Conservation (phyloP, 768 basidiomycete genomes). For the Panus rudis region DNA sequence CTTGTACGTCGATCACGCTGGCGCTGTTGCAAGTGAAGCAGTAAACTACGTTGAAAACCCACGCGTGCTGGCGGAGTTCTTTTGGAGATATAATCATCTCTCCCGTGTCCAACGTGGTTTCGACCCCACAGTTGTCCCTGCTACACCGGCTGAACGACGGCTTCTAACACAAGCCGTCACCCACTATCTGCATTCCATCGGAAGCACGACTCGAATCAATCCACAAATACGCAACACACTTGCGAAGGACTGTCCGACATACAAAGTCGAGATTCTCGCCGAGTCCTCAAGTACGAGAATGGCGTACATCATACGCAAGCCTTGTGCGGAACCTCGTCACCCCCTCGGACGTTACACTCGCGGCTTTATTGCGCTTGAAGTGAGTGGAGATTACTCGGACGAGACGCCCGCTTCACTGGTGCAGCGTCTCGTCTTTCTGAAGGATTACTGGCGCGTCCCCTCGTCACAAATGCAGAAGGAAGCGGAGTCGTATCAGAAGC, state of each 20-base stretch:
- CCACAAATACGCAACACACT: too few relatives aligned
- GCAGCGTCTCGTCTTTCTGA: slow-evolving; percentile 2
- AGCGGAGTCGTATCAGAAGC: neutral
- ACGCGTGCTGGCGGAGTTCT: slow-evolving; percentile 16
- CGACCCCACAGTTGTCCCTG: slow-evolving; percentile 21
- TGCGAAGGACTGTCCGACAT: too few relatives aligned
- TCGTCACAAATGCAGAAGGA: neutral
- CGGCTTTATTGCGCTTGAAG: neutral
- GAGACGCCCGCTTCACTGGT: too few relatives aligned
- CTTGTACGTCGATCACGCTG: slow-evolving; percentile 29
- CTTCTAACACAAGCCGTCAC: too few relatives aligned
- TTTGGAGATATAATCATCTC: slow-evolving; percentile 19
- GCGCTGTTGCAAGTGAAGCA: slow-evolving; percentile 18
- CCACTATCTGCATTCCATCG: too few relatives aligned
- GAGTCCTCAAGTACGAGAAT: neutral
- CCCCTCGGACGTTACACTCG: neutral
- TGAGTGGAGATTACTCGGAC: neutral
- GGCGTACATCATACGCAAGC: neutral
- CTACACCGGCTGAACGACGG: too few relatives aligned
- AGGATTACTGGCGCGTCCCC: slow-evolving; percentile 4
- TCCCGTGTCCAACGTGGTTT: slow-evolving; percentile 12
- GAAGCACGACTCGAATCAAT: too few relatives aligned
- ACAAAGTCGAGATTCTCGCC: too few relatives aligned
- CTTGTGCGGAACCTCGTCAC: neutral
- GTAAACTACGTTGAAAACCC: slow-evolving; percentile 20